Base-by-base conservation (phyloP, 2,329 filamentous ascomycete genomes). In the Fusarium brachygibbosum region DNA sequence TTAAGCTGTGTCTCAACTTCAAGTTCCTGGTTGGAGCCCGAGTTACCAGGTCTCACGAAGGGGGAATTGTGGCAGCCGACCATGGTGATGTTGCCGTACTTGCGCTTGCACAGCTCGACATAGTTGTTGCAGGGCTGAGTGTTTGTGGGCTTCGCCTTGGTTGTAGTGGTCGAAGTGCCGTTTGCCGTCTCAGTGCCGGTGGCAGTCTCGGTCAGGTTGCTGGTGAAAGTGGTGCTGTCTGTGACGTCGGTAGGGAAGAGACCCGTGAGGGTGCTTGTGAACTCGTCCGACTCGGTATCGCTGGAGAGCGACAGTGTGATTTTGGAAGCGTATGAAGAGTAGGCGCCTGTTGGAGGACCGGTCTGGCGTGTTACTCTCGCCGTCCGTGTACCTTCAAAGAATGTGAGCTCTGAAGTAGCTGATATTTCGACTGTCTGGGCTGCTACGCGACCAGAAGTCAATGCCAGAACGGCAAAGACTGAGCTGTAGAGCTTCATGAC, bases 31-130 rank as follows among this genome's bases (percentile, higher is more conserved):
- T 97, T 97, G 57, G 91, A 87, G 16, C 90, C 93, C 12, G 90
- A 87, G 77, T 91, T 94, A 71, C 91, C 91, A 17, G 84, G 77
- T 11, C 86, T 83, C 40, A 90, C 85, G 76, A 97, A 97, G 13
- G 92, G 92, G 41, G 91, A 93, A 82, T 97, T 97, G 81, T 97
- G 93, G 19, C 90, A 89, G 21, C 87, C 89, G 2, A 97, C 87
- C 73, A 92, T 85, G 58, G 92, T 94, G 78, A 96, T 90, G 78
- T 96, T 94, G 83, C 90, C 89, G 79, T 94, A 97, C 72, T 88
- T 90, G 62, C 92, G 87, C 8, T 80, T 81, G 82, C 93, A 97
- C 74, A 96, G 89, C 79, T 95, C 92, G 25, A 90, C 80, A 71
- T 92, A 89, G 77, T 89, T 89, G 79, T 97, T 97, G 84, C 93